phyloP scores from a whole-genome alignment of 164 flowering plant species.

The Berberis vulgaris region DNA sequence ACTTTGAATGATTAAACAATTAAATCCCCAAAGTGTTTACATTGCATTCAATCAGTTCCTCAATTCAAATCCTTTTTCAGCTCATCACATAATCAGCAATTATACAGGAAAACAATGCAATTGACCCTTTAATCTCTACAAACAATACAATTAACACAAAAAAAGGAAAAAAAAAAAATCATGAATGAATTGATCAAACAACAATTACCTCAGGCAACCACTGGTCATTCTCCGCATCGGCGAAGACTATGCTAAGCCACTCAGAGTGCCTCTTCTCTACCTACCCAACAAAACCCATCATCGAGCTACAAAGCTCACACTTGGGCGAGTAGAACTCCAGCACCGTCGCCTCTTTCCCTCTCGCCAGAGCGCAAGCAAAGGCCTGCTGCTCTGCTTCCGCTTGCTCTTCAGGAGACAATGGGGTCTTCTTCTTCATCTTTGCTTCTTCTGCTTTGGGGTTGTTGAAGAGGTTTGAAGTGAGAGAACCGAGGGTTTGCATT shows the following conservation, averaged over 20 bases:
- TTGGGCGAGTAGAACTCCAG: slow-evolving; percentile 93
- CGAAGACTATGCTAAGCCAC: slow-evolving; percentile 90
- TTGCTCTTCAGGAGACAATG: slow-evolving; percentile 53
- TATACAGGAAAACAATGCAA: no score
- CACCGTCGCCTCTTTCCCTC: slow-evolving; percentile 77
- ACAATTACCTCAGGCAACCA: slow-evolving; percentile 93
- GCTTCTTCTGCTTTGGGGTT: slow-evolving; percentile 4
- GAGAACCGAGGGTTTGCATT: slow-evolving; percentile 38
- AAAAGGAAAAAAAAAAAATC: no score
- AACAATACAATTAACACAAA: no score
- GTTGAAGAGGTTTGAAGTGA: slow-evolving; percentile 17
- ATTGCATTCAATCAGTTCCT: no score
- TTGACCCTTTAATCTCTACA: no score
- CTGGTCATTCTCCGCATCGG: slow-evolving; percentile 85
- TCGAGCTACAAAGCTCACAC: slow-evolving; percentile 75
- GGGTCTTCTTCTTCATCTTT: slow-evolving; percentile 9
- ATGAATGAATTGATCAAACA: background rate
- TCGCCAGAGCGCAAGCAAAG: slow-evolving; percentile 67
- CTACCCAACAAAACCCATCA: slow-evolving; percentile 55
- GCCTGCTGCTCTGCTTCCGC: slow-evolving; percentile 91
- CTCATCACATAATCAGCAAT: no score
- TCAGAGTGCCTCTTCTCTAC: slow-evolving; percentile 59
- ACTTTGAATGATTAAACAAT: no score
- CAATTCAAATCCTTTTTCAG: no score
- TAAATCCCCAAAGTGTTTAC: no score